phyloP scores from a whole-genome alignment of 768 basidiomycete species.

The Lactifluus rugatus region DNA sequence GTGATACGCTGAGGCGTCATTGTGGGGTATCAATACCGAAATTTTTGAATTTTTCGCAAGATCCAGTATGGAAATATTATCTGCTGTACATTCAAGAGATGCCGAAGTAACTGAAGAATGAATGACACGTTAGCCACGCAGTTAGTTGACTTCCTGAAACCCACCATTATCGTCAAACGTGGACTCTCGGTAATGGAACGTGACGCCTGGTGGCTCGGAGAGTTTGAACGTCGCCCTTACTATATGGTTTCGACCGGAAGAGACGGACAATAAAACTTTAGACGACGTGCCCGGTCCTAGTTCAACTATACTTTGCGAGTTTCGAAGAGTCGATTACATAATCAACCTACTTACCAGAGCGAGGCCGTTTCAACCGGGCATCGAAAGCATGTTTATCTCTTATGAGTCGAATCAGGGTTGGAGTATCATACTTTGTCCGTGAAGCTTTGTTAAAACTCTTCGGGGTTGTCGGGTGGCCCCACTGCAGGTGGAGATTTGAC shows the following conservation, averaged over 20 bases:
- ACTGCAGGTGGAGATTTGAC: conserved; percentile 57
- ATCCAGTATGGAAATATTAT: conserved; percentile 39
- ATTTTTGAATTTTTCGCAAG: conserved; percentile 38
- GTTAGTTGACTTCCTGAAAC: conserved; percentile 3
- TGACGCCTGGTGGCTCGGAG: conserved; percentile 42
- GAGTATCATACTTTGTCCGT: conserved; percentile 23
- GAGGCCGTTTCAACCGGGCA: conserved; percentile 52
- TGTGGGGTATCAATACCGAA: conserved; percentile 52
- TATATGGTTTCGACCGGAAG: conserved; percentile 62
- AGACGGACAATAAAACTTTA: conserved; percentile 45
- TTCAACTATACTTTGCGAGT: conserved; percentile 22
- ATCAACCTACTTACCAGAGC: conserved; percentile 21
- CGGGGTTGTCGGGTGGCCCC: conserved; percentile 38
- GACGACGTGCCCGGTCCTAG: conserved; percentile 58
- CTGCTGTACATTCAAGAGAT: conserved; percentile 32
- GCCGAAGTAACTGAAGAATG: conserved; percentile 10
- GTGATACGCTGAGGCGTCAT: conserved; percentile 50
- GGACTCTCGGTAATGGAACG: conserved; percentile 38
- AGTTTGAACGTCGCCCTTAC: conserved; percentile 44
- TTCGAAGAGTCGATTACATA: conserved; percentile 10
- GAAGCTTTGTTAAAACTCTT: conserved; percentile 18
- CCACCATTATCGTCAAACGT: conserved; percentile 30
- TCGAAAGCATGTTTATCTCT: conserved; percentile 53
- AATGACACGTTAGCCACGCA: background rate
- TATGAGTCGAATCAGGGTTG: conserved; percentile 50